Evolutionary conservation across 208 protist genomes (phyloP).

Genomic region (Acanthamoeba sp.): DNA sequence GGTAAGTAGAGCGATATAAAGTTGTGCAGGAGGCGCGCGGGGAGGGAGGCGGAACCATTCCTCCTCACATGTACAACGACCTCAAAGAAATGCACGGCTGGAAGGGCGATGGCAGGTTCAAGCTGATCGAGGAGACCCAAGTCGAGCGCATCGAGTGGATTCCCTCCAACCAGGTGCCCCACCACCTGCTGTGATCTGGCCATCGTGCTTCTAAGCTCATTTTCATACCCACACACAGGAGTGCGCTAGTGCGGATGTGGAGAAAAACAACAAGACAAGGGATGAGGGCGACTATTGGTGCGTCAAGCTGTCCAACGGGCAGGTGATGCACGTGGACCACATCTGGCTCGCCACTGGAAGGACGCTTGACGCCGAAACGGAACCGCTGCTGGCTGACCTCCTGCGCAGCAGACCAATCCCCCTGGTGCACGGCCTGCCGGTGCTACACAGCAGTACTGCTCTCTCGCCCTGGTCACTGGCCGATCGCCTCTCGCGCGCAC

Average conservation of each 20-base stretch:
- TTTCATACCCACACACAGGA: not conserved
- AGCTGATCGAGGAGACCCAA: not conserved
- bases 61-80: slow-evolving; percentile 19
- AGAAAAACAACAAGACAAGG: not conserved
- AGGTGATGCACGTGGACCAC: slow-evolving; percentile 7
- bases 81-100: slow-evolving; percentile 39
- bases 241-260: not conserved
- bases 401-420: not conserved
- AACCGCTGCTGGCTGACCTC: not conserved
- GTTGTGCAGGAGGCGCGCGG: slow-evolving; percentile 48
- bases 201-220: not conserved
- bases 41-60: not conserved
- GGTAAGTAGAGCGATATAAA: not conserved
- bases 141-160: slow-evolving; percentile 6
- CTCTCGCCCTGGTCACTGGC: too few species aligned
- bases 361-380: slow-evolving; percentile 8
- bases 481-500: too few species aligned
- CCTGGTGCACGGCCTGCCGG: slow-evolving; percentile 8
- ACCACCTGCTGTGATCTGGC: not conserved
- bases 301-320: slow-evolving; percentile 13
- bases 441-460: not conserved
- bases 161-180: not conserved
- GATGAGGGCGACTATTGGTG: slow-evolving; percentile 20
- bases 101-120: not conserved
- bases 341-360: slow-evolving; percentile 50